Evolutionary conservation across 106 monocot species (phyloP).

Genomic region (Cymbidium sinense): DNA sequence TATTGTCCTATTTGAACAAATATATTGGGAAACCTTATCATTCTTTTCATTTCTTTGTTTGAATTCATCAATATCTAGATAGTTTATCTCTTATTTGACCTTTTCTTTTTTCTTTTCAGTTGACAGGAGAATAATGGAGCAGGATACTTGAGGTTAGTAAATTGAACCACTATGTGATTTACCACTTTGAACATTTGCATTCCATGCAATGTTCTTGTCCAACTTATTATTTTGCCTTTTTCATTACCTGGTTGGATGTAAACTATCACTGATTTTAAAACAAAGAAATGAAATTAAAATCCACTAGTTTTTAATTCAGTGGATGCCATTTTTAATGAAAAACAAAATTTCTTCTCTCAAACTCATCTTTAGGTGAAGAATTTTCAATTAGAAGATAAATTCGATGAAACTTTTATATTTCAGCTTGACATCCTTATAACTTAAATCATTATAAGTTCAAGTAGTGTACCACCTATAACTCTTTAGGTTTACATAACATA

Average conservation of each 20-base stretch:
- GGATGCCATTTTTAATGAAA: too few species aligned
- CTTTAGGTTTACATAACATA: too few species aligned
- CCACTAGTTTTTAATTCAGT: too few species aligned
- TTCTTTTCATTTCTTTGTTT: neutral
- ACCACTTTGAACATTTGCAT: neutral
- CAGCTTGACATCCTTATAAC: too few species aligned
- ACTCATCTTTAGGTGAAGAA: too few species aligned
- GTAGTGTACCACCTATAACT: too few species aligned
- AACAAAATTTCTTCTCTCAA: too few species aligned
- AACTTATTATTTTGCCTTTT: neutral
- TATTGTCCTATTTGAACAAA: neutral
- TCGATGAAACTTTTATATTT: too few species aligned
- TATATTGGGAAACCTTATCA: neutral
- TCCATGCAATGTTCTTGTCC: neutral
- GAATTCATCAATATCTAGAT: neutral
- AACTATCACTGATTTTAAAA: neutral
- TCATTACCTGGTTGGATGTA: neutral
- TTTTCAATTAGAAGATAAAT: too few species aligned
- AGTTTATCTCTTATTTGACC: neutral
- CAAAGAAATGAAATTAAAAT: neutral
- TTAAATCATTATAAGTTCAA: too few species aligned
- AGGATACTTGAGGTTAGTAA: conserved; percentile 78
- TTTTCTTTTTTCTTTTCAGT: conserved; percentile 47
- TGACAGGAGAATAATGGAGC: conserved; percentile 71
- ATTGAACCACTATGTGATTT: neutral